Percentiles rank a stretch among this genome's conserved stretches.
These are phyloP conservation scores for Glonium stellatum DNA, from an alignment of 495 filamentous ascomycete genomes.

Conservation along the genomic window DNA sequence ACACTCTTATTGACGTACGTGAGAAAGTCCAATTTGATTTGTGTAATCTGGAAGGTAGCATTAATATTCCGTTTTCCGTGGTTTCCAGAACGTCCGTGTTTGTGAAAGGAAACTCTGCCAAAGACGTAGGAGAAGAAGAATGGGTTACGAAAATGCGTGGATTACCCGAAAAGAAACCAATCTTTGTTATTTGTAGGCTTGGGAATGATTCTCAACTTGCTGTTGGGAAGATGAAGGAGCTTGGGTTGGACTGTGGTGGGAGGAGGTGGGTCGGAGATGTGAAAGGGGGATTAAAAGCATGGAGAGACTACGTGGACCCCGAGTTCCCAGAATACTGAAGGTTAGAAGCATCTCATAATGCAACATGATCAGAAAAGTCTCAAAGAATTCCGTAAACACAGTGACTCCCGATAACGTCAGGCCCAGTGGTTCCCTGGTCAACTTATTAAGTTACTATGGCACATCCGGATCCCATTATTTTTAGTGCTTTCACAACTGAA, in stretches of 20 bases:
- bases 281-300: constrained; percentile 72
- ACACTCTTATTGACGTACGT: constrained; percentile 70
- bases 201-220: constrained; percentile 88
- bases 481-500: too few relatives aligned
- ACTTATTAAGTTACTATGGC: too few relatives aligned
- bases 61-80: constrained; percentile 67
- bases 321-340: constrained; percentile 60
- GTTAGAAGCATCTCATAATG: too few relatives aligned
- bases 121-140: constrained; percentile 6
- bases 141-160: constrained; percentile 19
- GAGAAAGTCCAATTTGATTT: constrained; percentile 82
- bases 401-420: too few relatives aligned
- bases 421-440: too few relatives aligned
- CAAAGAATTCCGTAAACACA: too few relatives aligned
- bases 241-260: constrained; percentile 52
- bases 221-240: constrained; percentile 61
- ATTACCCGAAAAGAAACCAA: constrained; percentile 32
- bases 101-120: constrained; percentile 31
- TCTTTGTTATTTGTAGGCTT: constrained; percentile 77
- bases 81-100: neutral
- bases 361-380: too few relatives aligned
- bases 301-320: constrained; percentile 69
- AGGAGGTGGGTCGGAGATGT: constrained; percentile 66
- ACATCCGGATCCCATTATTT: too few relatives aligned
- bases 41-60: constrained; percentile 60